Conservation (phyloP, 176 grass and related monocot species). For the Bromus sterilis region DNA sequence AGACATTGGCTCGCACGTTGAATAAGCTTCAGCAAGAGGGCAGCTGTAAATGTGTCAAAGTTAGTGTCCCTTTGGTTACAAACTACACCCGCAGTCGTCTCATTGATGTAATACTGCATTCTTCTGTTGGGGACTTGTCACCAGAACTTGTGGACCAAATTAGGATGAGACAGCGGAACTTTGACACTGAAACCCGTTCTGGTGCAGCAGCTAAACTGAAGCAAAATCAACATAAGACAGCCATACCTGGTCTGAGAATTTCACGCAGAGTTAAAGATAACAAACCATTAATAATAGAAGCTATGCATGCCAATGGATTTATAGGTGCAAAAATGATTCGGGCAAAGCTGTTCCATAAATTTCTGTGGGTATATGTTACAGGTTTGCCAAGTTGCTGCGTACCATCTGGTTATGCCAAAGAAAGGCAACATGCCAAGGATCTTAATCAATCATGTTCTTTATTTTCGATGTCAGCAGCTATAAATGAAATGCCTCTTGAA, state of each 20-base stretch:
- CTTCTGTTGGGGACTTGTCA: slow-evolving; percentile 61
- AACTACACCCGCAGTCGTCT: slow-evolving; percentile 62
- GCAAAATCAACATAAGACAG: slow-evolving; percentile 42
- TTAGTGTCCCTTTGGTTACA: slow-evolving; percentile 75
- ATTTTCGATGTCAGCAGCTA: slow-evolving; percentile 73
- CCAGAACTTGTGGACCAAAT: slow-evolving; percentile 74
- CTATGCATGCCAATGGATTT: slow-evolving; percentile 92
- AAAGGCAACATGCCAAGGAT: slow-evolving; percentile 33
- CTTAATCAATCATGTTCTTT: slow-evolving; percentile 42
- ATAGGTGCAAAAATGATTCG: slow-evolving; percentile 86
- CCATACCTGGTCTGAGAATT: slow-evolving; percentile 36
- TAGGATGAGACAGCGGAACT: slow-evolving; percentile 64
- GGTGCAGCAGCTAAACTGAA: slow-evolving; percentile 55
- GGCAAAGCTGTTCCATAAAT: slow-evolving; percentile 86
- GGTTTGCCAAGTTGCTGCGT: slow-evolving; percentile 50
- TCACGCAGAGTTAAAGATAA: slow-evolving; percentile 44
- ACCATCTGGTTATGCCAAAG: slow-evolving; percentile 31
- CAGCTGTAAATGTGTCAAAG: slow-evolving; percentile 70
- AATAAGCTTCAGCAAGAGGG: slow-evolving; percentile 91
- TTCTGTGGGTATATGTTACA: slow-evolving; percentile 68
- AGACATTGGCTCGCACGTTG: slow-evolving; percentile 67
- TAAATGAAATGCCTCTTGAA: slow-evolving; percentile 83
- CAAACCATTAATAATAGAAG: slow-evolving; percentile 52
- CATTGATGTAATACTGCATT: slow-evolving; percentile 84
- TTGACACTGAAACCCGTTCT: slow-evolving; percentile 59